Evolutionary conservation across 2,329 filamentous ascomycete genomes (phyloP), one percentile per base, ranked within the genome.

Genomic region (Leptographium radiaticola): DNA sequence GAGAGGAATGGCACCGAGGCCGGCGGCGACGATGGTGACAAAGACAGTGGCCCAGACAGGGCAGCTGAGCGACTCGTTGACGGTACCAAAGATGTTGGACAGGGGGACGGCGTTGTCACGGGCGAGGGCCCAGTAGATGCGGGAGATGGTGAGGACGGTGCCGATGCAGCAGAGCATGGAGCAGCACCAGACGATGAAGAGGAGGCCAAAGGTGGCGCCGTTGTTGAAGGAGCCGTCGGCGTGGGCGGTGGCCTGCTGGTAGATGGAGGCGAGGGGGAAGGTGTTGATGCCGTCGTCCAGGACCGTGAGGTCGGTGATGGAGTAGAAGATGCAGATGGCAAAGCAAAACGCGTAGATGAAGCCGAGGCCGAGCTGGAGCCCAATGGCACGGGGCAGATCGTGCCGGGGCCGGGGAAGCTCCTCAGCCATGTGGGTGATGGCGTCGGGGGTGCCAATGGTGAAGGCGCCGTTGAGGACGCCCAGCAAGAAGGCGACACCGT

Each of bases 381-480:
- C 70, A 31, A 79, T 76, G 2, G 68, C 72, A 53, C 70, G 73
- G 15, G 78, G 78, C 5, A 78, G 66, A 57, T 79, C 75, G 53
- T 62, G 65, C 51, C 60, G 67, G 9, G 71, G 72, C 16, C 68
- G 63, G 0, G 68, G 78, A 20, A 82, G 75, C 64, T 83, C 79
- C 63, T 84, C 80, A 6, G 77, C 75, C 60, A 83, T 69, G 64
- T 84, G 81, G 10, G 74, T 76, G 18, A 83, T 78, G 53, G 77
- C 75, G 63, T 85, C 81, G 3, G 80, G 78, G 0, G 79, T 83
- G 18, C 82, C 58, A 31, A 86, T 77, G 20, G 79, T 80, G 62
- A 81, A 85, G 12, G 81, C 79, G 6, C 81, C 82, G 59, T 84
- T 85, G 30, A 86, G 70, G 64, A 85, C 82, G 18, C 82, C 81